Conservation (phyloP, 352 stramenopile genomes). For the Blastocystis sp. region DNA sequence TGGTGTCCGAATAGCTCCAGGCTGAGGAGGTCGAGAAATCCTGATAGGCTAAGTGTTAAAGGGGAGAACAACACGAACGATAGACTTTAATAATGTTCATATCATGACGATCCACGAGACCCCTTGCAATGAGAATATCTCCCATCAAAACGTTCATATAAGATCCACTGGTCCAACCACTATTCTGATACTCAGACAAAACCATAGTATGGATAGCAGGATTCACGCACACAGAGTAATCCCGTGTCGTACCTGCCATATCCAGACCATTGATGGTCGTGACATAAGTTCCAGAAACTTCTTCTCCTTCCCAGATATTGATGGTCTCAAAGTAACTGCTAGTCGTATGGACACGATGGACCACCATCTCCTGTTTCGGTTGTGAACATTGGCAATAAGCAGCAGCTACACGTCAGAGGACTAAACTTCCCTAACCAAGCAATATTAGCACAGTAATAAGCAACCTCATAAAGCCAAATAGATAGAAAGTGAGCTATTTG, state of each 20-base stretch:
- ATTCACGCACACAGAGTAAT: slow-evolving; percentile 34
- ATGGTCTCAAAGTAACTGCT: not conserved
- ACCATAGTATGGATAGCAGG: not conserved
- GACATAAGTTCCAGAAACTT: not conserved
- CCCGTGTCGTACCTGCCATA: not conserved
- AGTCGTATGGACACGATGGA: not conserved
- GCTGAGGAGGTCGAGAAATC: not conserved
- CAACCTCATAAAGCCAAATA: not conserved
- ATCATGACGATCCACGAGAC: not conserved
- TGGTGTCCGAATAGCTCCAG: slow-evolving; percentile 50
- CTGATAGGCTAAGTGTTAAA: not conserved
- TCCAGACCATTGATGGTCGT: not conserved
- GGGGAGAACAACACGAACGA: not conserved
- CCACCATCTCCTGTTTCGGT: not conserved
- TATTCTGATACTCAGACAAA: not conserved
- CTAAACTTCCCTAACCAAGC: not conserved
- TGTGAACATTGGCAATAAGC: not conserved
- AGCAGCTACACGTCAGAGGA: not conserved
- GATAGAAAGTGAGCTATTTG: not conserved
- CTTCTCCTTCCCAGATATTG: slow-evolving; percentile 2
- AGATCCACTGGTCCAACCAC: not conserved
- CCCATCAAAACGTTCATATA: not conserved
- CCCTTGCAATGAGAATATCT: not conserved
- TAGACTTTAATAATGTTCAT: not conserved
- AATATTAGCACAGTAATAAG: not conserved